Evolutionary conservation across 164 flowering plant species (phyloP).

Genomic region (Litsea cubeba): DNA sequence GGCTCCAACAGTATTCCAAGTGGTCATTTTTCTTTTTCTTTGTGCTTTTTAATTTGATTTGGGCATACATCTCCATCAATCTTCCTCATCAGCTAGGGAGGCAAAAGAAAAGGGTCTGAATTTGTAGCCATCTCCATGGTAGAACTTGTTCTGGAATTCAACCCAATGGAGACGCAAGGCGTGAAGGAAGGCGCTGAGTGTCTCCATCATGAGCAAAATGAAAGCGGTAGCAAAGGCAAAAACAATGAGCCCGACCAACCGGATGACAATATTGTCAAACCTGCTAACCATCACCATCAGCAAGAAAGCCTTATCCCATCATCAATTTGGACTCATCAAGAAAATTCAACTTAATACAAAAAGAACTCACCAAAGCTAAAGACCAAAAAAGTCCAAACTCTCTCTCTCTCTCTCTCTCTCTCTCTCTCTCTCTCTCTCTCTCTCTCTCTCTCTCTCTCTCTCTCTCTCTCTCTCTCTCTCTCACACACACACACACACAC

Average conservation of each 20-base stretch:
- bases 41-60: background rate
- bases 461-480: too few species aligned
- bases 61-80: conserved; percentile 22
- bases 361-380: too few species aligned
- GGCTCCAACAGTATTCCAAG: background rate
- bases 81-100: conserved; percentile 60
- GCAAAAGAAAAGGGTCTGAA: conserved; percentile 84
- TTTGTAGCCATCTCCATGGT: conserved; percentile 88
- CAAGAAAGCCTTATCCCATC: too few species aligned
- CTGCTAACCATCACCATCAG: conserved; percentile 28
- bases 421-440: too few species aligned
- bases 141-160: conserved; percentile 82
- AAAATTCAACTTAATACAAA: too few species aligned
- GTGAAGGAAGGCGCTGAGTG: conserved; percentile 89
- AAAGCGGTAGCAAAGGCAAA: conserved; percentile 89
- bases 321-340: too few species aligned
- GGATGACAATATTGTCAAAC: conserved; percentile 60
- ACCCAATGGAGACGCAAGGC: conserved; percentile 98
- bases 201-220: conserved; percentile 89
- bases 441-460: too few species aligned
- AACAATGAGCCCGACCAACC: conserved; percentile 66
- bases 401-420: too few species aligned
- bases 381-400: too few species aligned
- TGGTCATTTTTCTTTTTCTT: background rate
- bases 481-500: too few species aligned